Evolutionary conservation across 805 yeast species (phyloP), one percentile per base, ranked within the genome.

Genomic region (Kazachstania psychrophila): DNA sequence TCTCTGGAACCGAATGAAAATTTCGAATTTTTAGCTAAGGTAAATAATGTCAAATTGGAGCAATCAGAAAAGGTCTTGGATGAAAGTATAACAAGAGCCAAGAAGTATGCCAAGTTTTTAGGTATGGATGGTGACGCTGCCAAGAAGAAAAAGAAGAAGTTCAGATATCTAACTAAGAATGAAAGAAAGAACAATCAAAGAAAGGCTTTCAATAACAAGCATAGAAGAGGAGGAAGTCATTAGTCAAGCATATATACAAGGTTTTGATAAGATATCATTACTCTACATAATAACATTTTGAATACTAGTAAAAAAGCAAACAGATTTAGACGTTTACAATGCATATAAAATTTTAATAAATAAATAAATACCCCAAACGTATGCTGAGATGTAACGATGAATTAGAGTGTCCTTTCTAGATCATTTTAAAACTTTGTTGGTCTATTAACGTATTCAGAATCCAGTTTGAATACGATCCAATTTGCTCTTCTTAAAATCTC

Each of bases 381-480:
- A n/a, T n/a, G n/a, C n/a, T n/a, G n/a, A n/a, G n/a, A n/a, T n/a
- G n/a, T n/a, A n/a, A n/a, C n/a, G n/a, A n/a, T n/a, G n/a, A n/a
- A n/a, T n/a, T n/a, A n/a, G n/a, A n/a, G n/a, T n/a, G n/a, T n/a
- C n/a, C n/a, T n/a, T n/a, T n/a, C n/a, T n/a, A n/a, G n/a, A n/a
- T n/a, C n/a, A n/a, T 12, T 17, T 31, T 28, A 37, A 17, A 25
- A 26, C 26, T 37, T 37, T 16, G 24, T 11, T 12, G 25, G 25
- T 27, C 38, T 40, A 10, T 28, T 16, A 6, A 52, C 52, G 52
- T 68, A 77, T 53, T 89, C 96, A 22, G 81, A 73, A 47, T 92
- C 97, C 13, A 88, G 62, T 51, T 92, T 79, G 53, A 89, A 65
- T 42, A 84, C 71, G 28, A 87, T 74, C 99, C 99, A 92, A 35